phyloP scores from a whole-genome alignment of 306 rosid genomes.

The barrel medic (Medicago truncatula) region MtrunA17r5.0-ANR NC_053046.1:33689001-33689500 shows the following conservation, averaged over 20 bases:
- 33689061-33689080: too few relatives aligned
- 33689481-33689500: too few relatives aligned
- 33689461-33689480: neutral
- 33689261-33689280: neutral
- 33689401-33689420: neutral
- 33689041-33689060: slow-evolving; percentile 8
- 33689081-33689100: too few relatives aligned
- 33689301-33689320: neutral
- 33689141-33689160: too few relatives aligned
- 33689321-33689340: neutral
- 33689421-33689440: neutral
- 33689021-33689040: neutral
- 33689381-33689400: neutral
- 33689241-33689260: neutral
- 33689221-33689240: neutral
- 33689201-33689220: neutral
- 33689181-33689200: too few relatives aligned
- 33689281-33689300: neutral
- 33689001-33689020: slow-evolving; percentile 24
- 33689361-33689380: neutral
- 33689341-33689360: neutral
- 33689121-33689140: too few relatives aligned
- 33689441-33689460: too few relatives aligned
- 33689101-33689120: too few relatives aligned
- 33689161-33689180: too few relatives aligned